Conservation (phyloP, 805 yeast species). For the Starmerella davenportii region DNA sequence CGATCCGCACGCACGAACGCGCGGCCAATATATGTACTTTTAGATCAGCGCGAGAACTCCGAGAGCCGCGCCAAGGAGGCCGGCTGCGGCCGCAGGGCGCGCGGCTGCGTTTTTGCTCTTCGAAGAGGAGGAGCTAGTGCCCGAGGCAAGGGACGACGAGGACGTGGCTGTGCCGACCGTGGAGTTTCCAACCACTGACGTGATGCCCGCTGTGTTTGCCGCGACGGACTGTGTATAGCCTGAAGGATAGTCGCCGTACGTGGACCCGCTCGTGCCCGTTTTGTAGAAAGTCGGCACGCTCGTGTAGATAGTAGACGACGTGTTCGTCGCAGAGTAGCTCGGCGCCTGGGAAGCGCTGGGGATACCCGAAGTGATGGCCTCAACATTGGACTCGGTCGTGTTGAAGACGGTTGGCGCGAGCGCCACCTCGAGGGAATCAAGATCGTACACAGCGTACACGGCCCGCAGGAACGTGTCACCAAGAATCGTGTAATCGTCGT, state of each 20-base stretch:
- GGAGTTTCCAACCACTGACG: not conserved
- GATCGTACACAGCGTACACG: conserved; percentile 50
- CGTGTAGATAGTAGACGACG: conserved; percentile 2
- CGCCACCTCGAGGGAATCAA: conserved; percentile 38
- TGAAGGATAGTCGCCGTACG: not conserved
- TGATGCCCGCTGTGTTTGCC: not conserved
- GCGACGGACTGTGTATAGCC: not conserved
- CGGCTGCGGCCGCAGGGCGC: not conserved
- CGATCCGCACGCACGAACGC: too few relatives aligned
- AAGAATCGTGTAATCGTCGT: conserved; percentile 26
- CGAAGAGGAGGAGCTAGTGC: not conserved
- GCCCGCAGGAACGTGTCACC: conserved; percentile 52
- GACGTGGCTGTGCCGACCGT: not conserved
- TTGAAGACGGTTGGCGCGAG: conserved; percentile 31
- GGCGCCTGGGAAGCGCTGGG: conserved; percentile 19
- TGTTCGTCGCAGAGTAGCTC: conserved; percentile 10
- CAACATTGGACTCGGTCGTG: conserved; percentile 16
- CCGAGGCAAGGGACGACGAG: not conserved
- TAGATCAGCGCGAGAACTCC: not conserved
- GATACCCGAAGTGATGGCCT: conserved; percentile 17
- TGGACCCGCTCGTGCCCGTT: not conserved
- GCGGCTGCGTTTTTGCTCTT: not conserved
- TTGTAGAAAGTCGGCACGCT: not conserved
- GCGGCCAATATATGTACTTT: too few relatives aligned
- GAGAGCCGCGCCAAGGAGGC: not conserved